Conservation (phyloP, 306 rosid genomes). For the Vigna hirtella region DNA sequence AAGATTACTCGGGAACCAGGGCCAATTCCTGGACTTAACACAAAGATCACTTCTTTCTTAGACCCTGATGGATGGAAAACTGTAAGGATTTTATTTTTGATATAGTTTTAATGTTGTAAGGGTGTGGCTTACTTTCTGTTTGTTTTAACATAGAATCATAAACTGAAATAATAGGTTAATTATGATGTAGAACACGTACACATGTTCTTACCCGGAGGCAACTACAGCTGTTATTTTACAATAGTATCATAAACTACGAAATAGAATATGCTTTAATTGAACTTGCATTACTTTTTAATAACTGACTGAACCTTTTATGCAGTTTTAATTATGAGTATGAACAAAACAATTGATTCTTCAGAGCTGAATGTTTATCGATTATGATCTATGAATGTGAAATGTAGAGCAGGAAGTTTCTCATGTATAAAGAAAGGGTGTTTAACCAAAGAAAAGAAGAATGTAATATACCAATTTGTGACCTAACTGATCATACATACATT, state of each 20-base stretch:
- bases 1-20: slow-evolving; percentile 93
- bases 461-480: not conserved
- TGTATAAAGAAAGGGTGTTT: not conserved
- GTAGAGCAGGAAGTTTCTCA: slow-evolving; percentile 19
- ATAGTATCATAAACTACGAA: not conserved
- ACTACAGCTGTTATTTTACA: not conserved
- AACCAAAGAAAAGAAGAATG: slow-evolving; percentile 2
- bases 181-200: not conserved
- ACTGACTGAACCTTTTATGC: not conserved
- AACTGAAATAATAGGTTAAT: slow-evolving; percentile 9
- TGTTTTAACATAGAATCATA: not conserved
- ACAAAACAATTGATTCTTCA: not conserved
- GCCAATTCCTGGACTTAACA: slow-evolving; percentile 85
- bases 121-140: not conserved
- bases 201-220: not conserved
- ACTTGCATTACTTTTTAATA: slow-evolving; percentile 29
- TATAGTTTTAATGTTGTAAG: not conserved
- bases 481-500: slow-evolving; percentile 5
- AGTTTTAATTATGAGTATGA: not conserved
- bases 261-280: slow-evolving; percentile 11
- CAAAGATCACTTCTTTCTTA: slow-evolving; percentile 84
- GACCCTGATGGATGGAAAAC: slow-evolving; percentile 99
- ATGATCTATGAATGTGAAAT: not conserved
- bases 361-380: not conserved
- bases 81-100: slow-evolving; percentile 56